Evolutionary conservation across 257 asterid species (phyloP).

Genomic region (Haberlea rhodopensis): DNA sequence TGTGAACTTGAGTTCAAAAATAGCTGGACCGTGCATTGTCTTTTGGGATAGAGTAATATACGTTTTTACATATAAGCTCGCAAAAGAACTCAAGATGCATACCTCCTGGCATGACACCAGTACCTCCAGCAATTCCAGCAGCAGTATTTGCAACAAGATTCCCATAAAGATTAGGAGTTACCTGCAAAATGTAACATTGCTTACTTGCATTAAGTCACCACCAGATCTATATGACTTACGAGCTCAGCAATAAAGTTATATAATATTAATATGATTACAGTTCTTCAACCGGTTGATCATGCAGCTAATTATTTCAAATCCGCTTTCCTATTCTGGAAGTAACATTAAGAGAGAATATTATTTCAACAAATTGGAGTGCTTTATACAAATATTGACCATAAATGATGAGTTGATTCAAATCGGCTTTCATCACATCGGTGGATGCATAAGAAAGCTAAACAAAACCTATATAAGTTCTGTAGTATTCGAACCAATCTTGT

Average conservation of each 20-base stretch:
- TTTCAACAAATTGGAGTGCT: no score
- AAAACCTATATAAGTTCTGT: no score
- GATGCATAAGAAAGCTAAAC: no score
- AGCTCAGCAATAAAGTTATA: not conserved
- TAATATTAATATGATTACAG: not conserved
- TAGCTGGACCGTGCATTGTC: not conserved
- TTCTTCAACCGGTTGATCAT: not conserved
- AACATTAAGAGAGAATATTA: no score
- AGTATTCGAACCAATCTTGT: no score
- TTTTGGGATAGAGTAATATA: not conserved
- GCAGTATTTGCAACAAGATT: constrained; percentile 86
- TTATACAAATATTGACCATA: no score
- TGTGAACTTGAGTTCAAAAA: not conserved
- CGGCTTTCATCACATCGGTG: no score
- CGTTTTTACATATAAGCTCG: not conserved
- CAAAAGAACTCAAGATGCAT: constrained; percentile 1
- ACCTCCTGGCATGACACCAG: constrained; percentile 99
- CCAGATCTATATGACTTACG: not conserved
- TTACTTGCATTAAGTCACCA: not conserved
- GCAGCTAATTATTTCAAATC: not conserved
- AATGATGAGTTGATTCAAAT: no score
- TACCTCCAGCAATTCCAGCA: constrained; percentile 99
- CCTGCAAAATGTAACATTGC: constrained; percentile 41
- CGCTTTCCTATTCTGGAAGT: no score
- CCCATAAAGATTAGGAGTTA: constrained; percentile 95